These are phyloP conservation scores for Isabelozyma gotoi DNA, from an alignment of 805 yeast genomes.

Conservation along the genomic window DNA sequence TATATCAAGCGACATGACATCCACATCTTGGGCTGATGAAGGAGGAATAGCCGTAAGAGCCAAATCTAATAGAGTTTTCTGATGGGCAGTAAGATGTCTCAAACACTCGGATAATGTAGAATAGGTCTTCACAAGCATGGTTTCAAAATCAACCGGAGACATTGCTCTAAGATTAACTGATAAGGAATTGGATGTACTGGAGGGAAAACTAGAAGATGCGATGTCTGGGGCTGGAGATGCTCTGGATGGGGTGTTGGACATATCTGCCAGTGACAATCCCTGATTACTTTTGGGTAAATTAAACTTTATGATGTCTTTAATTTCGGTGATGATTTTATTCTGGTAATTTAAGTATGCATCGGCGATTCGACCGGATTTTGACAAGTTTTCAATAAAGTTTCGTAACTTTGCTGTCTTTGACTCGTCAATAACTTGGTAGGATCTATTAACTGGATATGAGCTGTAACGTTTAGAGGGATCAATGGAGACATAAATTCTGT, in stretches of 20 bases:
- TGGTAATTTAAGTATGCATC: constrained; percentile 65
- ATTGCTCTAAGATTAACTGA: constrained; percentile 56
- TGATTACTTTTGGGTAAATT: constrained; percentile 50
- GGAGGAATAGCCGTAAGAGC: constrained; percentile 43
- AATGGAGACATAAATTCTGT: constrained; percentile 40
- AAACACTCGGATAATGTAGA: constrained; percentile 69
- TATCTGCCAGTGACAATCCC: constrained; percentile 18
- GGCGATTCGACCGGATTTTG: constrained; percentile 59
- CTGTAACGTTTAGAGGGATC: constrained; percentile 23
- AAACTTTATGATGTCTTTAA: constrained; percentile 67
- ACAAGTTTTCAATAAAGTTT: constrained; percentile 53
- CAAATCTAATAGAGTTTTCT: constrained; percentile 72
- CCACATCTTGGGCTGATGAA: constrained; percentile 17
- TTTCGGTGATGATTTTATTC: constrained; percentile 65
- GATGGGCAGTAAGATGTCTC: constrained; percentile 73
- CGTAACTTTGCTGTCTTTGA: constrained; percentile 44
- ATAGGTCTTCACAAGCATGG: constrained; percentile 61
- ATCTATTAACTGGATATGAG: constrained; percentile 23
- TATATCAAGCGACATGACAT: constrained; percentile 64
- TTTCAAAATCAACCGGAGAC: constrained; percentile 73
- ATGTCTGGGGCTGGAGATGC: constrained; percentile 22
- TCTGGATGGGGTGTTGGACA: constrained; percentile 26
- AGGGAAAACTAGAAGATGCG: background rate
- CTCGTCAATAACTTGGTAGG: constrained; percentile 38
- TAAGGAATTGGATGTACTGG: constrained; percentile 10